Evolutionary conservation across 176 grass and related monocot genomes (phyloP).

Genomic region (Triticum timopheevii): DNA sequence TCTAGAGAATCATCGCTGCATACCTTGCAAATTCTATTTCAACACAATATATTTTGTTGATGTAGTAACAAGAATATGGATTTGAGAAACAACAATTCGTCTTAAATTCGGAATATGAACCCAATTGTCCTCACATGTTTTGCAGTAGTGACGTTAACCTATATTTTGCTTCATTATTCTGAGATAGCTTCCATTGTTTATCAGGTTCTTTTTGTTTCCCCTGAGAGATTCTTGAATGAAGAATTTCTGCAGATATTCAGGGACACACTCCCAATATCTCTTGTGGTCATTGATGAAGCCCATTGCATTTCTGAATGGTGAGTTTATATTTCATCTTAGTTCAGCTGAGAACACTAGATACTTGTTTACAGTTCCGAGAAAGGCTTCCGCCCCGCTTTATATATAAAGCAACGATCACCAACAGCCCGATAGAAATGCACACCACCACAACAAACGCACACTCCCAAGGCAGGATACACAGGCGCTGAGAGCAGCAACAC

Average conservation of each 20-base stretch:
- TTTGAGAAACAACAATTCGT: background rate
- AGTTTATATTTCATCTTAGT: slow-evolving; percentile 40
- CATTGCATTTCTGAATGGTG: slow-evolving; percentile 99
- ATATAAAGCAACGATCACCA: no score
- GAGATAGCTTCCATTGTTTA: slow-evolving; percentile 35
- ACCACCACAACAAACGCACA: no score
- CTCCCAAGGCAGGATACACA: no score
- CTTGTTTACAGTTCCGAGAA: background rate
- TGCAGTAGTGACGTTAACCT: background rate
- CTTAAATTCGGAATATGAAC: slow-evolving; percentile 13
- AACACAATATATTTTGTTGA: background rate
- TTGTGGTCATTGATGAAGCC: slow-evolving; percentile 96
- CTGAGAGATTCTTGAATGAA: slow-evolving; percentile 93
- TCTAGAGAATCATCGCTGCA: background rate
- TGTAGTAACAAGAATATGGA: background rate
- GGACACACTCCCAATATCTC: slow-evolving; percentile 69
- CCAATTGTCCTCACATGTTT: slow-evolving; percentile 12
- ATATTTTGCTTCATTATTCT: slow-evolving; percentile 2
- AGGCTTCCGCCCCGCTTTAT: no score
- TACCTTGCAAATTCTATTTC: background rate
- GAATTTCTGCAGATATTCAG: slow-evolving; percentile 76
- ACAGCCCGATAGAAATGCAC: no score
- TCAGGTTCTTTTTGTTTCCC: slow-evolving; percentile 98
- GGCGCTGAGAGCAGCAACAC: no score
- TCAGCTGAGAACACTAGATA: background rate